These are phyloP conservation scores for Physcomitrium patens DNA, from an alignment of 225 moss, liverwort and hornwort genomes.

Conservation along the genomic window DNA sequence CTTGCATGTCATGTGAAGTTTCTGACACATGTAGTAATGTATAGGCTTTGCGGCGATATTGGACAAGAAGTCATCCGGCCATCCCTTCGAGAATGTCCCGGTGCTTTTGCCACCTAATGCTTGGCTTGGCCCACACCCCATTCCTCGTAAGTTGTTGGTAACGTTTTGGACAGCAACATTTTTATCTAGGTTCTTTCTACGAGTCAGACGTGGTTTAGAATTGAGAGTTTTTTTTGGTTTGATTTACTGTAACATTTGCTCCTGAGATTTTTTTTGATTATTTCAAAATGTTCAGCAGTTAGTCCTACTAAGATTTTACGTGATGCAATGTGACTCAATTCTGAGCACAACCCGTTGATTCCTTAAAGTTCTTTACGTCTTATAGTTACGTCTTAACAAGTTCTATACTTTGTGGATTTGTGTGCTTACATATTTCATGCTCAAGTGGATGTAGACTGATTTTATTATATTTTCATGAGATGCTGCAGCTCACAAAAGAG, in stretches of 20 bases:
- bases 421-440: neutral
- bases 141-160: constrained; percentile 64
- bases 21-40: constrained; percentile 14
- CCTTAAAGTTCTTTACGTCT: neutral
- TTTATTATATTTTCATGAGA: constrained; percentile 23
- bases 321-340: neutral
- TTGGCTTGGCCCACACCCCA: constrained; percentile 89
- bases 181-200: constrained; percentile 2
- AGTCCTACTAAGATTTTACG: neutral
- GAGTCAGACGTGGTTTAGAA: neutral
- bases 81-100: constrained; percentile 96
- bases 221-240: neutral
- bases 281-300: neutral
- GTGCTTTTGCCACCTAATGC: constrained; percentile 86
- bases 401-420: neutral
- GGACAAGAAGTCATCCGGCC: constrained; percentile 83
- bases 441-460: constrained; percentile 19
- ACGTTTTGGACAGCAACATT: neutral
- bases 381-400: neutral
- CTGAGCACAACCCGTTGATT: neutral
- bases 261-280: neutral
- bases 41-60: constrained; percentile 86
- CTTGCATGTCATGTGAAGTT: no score
- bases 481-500: constrained; percentile 75
- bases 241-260: constrained; percentile 11